Evolutionary conservation across 179 eudicot genomes (phyloP), one percentile per base, ranked within the genome.

Genomic region (Amaranthus tricolor): DNA sequence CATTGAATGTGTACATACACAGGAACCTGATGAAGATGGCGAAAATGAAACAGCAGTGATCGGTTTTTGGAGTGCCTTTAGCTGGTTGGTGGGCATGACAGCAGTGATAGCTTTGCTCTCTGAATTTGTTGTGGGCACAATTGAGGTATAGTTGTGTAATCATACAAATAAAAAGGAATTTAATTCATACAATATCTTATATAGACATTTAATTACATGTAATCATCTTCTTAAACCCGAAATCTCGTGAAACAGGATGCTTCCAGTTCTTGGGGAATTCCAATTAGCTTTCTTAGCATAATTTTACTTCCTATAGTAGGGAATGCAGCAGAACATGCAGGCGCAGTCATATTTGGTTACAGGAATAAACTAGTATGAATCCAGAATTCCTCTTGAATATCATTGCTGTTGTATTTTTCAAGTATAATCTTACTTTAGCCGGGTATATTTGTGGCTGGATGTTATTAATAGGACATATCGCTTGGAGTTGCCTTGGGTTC

Each of bases 241-340:
- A 45, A 50, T 70, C 12, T 53, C 17, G 10, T 70, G 20, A 48
- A 70, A 72, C 80, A 89, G 94, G 90, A 68, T 62, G 94, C 91
- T 75, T 86, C 94, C 19, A 80, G 70, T 56, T 83, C 91, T 14
- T 88, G 88, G 94, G 89, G 89, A 3, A 79, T 89, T 55, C 82
- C 94, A 7, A 66, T 88, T 44, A 80, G 87, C 47, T 89, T 89
- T 56, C 85, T 89, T 47, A 85, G 91, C 83, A 79, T 89, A 17
- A 89, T 89, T 6, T 73, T 88, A 73, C 81, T 89, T 19, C 94
- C 94, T n/a, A 89, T 89, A 31, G 91, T 89, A 19, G 94, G 94
- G 24, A 89, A 89, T 80, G 94, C 94, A 70, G 94, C 94, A 48
- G 94, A 89, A 68, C 94, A 89, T 81, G 94, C 94, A 31, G 88